Evolutionary conservation across 2,329 filamentous ascomycete genomes (phyloP).

Genomic region (Amylocarpus encephaloides): DNA sequence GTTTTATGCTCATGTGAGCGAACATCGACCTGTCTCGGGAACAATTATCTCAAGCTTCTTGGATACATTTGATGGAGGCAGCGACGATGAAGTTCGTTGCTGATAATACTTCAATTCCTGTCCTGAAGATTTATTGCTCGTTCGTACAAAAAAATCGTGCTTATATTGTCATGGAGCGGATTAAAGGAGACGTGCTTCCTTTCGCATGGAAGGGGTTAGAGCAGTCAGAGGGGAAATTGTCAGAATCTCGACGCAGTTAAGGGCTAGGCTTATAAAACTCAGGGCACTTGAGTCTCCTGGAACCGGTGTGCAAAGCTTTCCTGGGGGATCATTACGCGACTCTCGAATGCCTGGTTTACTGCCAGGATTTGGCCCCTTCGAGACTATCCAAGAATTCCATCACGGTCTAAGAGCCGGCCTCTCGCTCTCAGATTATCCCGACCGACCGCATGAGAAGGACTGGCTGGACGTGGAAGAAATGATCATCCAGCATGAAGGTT

Average conservation of each 20-base stretch:
- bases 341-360: too few relatives aligned
- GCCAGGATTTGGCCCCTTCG: constrained; percentile 36
- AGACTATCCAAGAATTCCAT: constrained; percentile 31
- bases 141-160: constrained; percentile 30
- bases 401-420: constrained; percentile 27
- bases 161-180: constrained; percentile 37
- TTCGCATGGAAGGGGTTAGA: constrained; percentile 30
- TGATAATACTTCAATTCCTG: constrained; percentile 34
- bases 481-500: too few relatives aligned
- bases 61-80: too few relatives aligned
- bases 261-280: too few relatives aligned
- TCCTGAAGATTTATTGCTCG: constrained; percentile 34
- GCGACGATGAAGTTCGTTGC: constrained; percentile 33
- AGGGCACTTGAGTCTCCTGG: too few relatives aligned
- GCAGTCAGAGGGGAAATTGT: constrained; percentile 32
- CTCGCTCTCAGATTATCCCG: too few relatives aligned
- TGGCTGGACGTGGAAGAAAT: too few relatives aligned
- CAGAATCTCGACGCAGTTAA: too few relatives aligned
- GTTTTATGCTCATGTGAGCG: too few relatives aligned
- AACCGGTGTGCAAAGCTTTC: constrained; percentile 31
- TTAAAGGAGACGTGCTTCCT: constrained; percentile 33
- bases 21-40: too few relatives aligned
- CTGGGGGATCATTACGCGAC: constrained; percentile 18
- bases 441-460: too few relatives aligned
- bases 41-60: too few relatives aligned